phyloP scores from a whole-genome alignment of 2,329 filamentous ascomycete species.

The Hirsutella thompsonii region DNA sequence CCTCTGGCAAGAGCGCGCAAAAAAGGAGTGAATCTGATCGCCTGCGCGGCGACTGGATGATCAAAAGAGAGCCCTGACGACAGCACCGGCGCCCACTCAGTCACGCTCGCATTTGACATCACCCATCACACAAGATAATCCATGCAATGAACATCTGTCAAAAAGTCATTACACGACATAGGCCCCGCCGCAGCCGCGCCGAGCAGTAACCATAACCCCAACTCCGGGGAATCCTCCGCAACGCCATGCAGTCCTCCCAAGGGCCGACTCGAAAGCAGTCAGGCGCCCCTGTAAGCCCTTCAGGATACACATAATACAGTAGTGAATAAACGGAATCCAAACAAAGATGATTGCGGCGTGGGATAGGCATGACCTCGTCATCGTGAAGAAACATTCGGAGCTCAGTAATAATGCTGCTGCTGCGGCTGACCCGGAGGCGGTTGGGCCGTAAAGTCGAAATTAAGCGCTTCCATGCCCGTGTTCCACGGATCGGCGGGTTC shows the following conservation, averaged over 20 bases:
- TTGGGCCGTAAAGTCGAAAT: constrained; percentile 47
- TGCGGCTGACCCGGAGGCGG: constrained; percentile 44
- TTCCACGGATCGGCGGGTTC: constrained; percentile 49
- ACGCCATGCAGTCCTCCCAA: constrained; percentile 8
- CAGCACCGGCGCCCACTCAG: neutral
- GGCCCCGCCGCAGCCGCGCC: too few relatives aligned
- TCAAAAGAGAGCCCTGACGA: constrained; percentile 30
- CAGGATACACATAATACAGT: too few relatives aligned
- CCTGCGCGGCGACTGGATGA: constrained; percentile 33
- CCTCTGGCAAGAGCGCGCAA: neutral
- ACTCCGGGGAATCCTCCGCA: neutral
- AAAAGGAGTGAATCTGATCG: constrained; percentile 16
- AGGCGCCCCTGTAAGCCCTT: too few relatives aligned
- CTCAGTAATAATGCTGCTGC: constrained; percentile 46
- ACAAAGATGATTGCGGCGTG: too few relatives aligned
- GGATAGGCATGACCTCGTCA: too few relatives aligned
- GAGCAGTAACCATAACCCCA: constrained; percentile 25
- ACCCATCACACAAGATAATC: too few relatives aligned
- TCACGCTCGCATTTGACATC: too few relatives aligned
- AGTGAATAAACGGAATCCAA: too few relatives aligned
- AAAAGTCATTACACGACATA: too few relatives aligned
- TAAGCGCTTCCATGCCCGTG: constrained; percentile 39
- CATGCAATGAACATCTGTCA: too few relatives aligned
- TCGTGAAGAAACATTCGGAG: neutral
- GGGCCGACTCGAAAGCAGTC: constrained; percentile 21